Conservation (phyloP, 306 rosid species). For the Gleditsia sinensis region DNA sequence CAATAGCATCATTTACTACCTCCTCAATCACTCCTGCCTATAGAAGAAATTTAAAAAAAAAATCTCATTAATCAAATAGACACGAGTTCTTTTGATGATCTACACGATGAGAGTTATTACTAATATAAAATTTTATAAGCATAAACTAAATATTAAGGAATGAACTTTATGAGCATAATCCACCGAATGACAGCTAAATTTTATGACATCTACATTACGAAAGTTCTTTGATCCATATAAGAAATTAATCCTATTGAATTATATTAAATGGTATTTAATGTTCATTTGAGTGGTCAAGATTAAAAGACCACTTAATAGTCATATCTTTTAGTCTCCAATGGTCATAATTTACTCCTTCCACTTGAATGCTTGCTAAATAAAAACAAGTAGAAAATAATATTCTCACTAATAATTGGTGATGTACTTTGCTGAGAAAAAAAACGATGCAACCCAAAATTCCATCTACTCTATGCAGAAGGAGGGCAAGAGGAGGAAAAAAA, state of each 20-base stretch:
- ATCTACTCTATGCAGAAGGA: background rate
- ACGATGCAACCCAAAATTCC: background rate
- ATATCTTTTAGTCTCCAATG: too few species aligned
- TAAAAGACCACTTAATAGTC: too few species aligned
- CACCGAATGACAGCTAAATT: too few species aligned
- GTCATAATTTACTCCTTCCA: too few species aligned
- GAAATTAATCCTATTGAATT: too few species aligned
- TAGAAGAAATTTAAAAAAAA: background rate
- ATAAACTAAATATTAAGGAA: too few species aligned
- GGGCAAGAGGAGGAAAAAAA: background rate
- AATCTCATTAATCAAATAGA: background rate
- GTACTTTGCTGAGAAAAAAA: background rate
- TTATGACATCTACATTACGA: too few species aligned
- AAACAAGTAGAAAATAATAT: background rate
- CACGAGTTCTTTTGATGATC: background rate
- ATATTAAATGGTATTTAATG: too few species aligned
- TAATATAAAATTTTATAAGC: too few species aligned
- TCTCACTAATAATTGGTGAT: background rate
- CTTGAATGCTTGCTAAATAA: background rate
- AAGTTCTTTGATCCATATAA: too few species aligned
- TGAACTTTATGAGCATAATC: too few species aligned
- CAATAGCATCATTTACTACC: conserved; percentile 76
- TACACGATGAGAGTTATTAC: too few species aligned
- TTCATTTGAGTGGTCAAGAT: background rate
- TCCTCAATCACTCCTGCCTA: conserved; percentile 97